A percentile compares a stretch with the other conserved stretches of the same genome.
Conservation (phyloP, 169 alveolate species). For the Cryptosporidium andersoni region DNA sequence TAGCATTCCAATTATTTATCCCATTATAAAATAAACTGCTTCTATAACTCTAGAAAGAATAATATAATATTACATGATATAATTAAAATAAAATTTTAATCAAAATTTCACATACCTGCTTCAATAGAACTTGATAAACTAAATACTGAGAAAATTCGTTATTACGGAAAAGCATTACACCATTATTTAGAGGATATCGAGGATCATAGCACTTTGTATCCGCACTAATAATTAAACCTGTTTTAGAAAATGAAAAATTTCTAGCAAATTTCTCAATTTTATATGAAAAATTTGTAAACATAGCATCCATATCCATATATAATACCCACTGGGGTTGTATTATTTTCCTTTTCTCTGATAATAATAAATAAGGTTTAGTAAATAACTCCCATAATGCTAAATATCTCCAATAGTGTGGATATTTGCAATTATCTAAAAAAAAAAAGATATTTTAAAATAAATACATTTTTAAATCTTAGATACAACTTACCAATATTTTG, state of each 20-base stretch:
- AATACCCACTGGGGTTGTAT: slow-evolving; percentile 32
- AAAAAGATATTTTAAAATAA: background rate
- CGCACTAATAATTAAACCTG: slow-evolving; percentile 60
- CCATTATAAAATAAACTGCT: slow-evolving; percentile 18
- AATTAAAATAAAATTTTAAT: background rate
- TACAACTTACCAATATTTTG: slow-evolving; percentile 32
- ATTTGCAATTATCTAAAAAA: slow-evolving; percentile 8
- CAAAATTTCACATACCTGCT: slow-evolving; percentile 26
- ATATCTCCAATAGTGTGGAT: slow-evolving; percentile 72
- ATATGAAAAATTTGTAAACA: slow-evolving; percentile 61
- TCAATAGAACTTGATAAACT: slow-evolving; percentile 27
- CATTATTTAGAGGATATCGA: slow-evolving; percentile 71
- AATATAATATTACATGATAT: background rate
- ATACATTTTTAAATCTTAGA: background rate
- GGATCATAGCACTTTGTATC: slow-evolving; percentile 71
- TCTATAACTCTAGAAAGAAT: slow-evolving; percentile 20
- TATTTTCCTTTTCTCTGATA: background rate
- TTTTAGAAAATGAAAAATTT: slow-evolving; percentile 10
- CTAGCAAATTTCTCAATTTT: slow-evolving; percentile 53
- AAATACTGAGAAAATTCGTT: slow-evolving; percentile 40
- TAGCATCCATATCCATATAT: slow-evolving; percentile 71
- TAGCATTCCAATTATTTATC: slow-evolving; percentile 50
- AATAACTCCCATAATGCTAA: slow-evolving; percentile 71
- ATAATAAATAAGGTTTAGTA: slow-evolving; percentile 2
- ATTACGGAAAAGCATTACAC: slow-evolving; percentile 57